phyloP scores from a whole-genome alignment of 2,329 filamentous ascomycete species.

The Piedraia hortae region DNA sequence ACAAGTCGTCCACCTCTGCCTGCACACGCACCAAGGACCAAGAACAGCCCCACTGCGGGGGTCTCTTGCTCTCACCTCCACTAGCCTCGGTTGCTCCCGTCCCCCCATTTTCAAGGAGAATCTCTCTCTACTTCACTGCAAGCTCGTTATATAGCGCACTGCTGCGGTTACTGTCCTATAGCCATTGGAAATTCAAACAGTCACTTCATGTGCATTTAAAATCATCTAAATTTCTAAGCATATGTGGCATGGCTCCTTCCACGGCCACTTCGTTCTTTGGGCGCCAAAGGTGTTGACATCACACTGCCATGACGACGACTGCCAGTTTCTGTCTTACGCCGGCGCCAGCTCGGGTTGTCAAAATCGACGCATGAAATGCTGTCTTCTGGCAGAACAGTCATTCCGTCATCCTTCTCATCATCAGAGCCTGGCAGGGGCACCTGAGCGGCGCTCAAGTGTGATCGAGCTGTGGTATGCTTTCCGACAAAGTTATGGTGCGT shows the following conservation, averaged over 20 bases:
- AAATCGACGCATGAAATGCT: conserved; percentile 18
- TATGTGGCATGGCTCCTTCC: too few species aligned
- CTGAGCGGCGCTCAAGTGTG: conserved; percentile 3
- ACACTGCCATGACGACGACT: conserved; percentile 3
- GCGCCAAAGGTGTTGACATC: too few species aligned
- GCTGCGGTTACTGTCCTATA: too few species aligned
- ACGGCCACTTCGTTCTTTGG: too few species aligned
- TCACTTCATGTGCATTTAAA: too few species aligned
- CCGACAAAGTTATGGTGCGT: conserved; percentile 1
- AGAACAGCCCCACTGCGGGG: too few species aligned
- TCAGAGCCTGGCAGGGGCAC: conserved; percentile 3
- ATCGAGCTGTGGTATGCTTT: conserved; percentile 1
- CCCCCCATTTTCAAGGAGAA: too few species aligned
- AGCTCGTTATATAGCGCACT: too few species aligned
- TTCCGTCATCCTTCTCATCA: conserved; percentile 16
- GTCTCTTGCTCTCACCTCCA: too few species aligned
- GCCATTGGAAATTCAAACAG: too few species aligned
- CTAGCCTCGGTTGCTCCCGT: too few species aligned
- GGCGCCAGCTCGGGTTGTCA: conserved; percentile 2
- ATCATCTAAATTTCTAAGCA: conserved; percentile 5
- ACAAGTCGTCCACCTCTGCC: conserved; percentile 3
- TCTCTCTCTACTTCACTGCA: too few species aligned
- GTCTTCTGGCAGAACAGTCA: conserved; percentile 21
- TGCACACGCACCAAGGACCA: conserved; percentile 2
- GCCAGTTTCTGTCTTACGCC: conserved; percentile 4